Evolutionary conservation across 169 alveolate genomes (phyloP), one percentile per base, ranked within the genome.

Genomic region (Plasmodium ovale): DNA sequence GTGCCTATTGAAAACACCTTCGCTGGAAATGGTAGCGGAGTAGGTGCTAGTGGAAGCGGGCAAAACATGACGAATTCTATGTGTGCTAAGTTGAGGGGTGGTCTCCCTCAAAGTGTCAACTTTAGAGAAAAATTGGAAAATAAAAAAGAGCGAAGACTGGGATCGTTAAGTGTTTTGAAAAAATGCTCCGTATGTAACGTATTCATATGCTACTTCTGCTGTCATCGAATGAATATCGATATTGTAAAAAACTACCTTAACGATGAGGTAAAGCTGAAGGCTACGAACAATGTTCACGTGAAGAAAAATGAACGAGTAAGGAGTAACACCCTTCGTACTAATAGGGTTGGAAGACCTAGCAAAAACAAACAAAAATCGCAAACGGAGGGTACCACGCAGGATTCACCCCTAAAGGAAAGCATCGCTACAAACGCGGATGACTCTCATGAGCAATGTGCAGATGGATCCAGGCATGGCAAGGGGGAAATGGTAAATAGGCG

Each of bases 141-240:
- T 25, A 82, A 82, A 82, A 82, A 82, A 69, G 90, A 82, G 42
- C 33, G 90, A 19, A 82, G 90, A 82, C 27, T 82, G 9, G 90
- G 90, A 23, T 82, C 90, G 1, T 70, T 82, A 37, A 82, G 90
- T n/a, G 90, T 82, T 12, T 19, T 82, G 29, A 82, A 82, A 42
- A 64, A 82, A 59, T 82, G 90, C 29, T 65, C 68, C 19, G 4
- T 65, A 23, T 82, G 90, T 51, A 82, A 82, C 53, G 90, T 82
- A 58, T 82, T 39, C 29, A 82, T 82, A 49, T 82, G 90, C 35
- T 65, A 59, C 59, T 82, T 82, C 44, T 82, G 90, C 14, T 82
- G 90, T 70, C 84, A 82, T 47, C 44, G 90, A 65, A 82, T 82
- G 90, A 82, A 82, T 9, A 65, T 82, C 25, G 79, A 82, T 33